These are phyloP conservation scores for Pichia sp. DNA, from an alignment of 1,139 yeast species.

Conservation along the genomic window DNA sequence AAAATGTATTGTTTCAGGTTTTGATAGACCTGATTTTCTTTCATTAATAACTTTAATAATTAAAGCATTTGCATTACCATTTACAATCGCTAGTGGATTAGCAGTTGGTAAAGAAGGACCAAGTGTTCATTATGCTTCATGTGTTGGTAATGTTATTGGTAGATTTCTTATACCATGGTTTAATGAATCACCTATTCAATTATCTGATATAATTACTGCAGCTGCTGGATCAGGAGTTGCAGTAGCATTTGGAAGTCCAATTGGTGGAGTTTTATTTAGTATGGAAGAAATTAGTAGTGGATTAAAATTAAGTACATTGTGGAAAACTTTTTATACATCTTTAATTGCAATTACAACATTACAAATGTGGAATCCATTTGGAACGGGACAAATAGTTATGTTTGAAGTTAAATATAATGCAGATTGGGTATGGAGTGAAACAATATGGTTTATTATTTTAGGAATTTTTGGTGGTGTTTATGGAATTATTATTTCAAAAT, in stretches of 20 bases:
- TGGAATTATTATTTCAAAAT: constrained; percentile 75
- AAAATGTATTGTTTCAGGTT: constrained; percentile 91
- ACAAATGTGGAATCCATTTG: constrained; percentile 75
- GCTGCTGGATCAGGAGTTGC: constrained; percentile 69
- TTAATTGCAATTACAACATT: constrained; percentile 79
- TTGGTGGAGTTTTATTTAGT: constrained; percentile 65
- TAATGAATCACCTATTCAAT: constrained; percentile 43
- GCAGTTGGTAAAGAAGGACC: constrained; percentile 86
- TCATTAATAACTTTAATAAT: constrained; percentile 67
- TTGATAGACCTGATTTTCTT: constrained; percentile 71
- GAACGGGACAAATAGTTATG: constrained; percentile 89
- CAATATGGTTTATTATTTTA: constrained; percentile 68
- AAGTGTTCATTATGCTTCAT: constrained; percentile 78
- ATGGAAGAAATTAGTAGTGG: constrained; percentile 71
- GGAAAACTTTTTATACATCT: constrained; percentile 91
- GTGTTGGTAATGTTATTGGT: constrained; percentile 67
- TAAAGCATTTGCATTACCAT: constrained; percentile 76
- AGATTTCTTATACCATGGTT: constrained; percentile 41
- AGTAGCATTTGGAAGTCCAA: constrained; percentile 68
- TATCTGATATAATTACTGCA: constrained; percentile 52
- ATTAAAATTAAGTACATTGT: constrained; percentile 72
- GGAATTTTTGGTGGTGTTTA: constrained; percentile 91
- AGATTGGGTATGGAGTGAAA: constrained; percentile 82
- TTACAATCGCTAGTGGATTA: constrained; percentile 77
- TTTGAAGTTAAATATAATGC: constrained; percentile 83